These are phyloP conservation scores for Skeletonema menzelii DNA, from an alignment of 108 stramenopile genomes.

Conservation along the genomic window DNA sequence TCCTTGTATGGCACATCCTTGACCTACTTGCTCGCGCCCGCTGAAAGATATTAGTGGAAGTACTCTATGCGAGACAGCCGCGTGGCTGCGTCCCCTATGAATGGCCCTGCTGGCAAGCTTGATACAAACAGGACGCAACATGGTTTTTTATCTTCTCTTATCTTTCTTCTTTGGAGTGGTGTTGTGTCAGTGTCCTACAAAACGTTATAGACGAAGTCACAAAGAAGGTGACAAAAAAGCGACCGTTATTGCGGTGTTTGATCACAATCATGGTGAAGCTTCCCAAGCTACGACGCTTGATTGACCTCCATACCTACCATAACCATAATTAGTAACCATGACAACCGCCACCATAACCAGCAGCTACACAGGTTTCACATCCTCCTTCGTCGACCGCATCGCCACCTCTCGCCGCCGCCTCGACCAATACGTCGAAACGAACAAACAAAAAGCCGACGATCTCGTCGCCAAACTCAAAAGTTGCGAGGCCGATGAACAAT, in stretches of 20 bases:
- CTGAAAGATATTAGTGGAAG: background rate
- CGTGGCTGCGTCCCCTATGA: background rate
- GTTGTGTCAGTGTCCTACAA: too few species aligned
- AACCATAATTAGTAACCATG: background rate
- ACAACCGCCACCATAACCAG: background rate
- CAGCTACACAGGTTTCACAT: constrained; percentile 13
- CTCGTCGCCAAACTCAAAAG: constrained; percentile 12
- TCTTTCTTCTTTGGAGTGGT: too few species aligned
- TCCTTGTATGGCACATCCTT: background rate
- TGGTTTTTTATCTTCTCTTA: background rate
- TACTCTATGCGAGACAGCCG: background rate
- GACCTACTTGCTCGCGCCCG: background rate
- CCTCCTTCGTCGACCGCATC: constrained; percentile 15
- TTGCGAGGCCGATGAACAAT: constrained; percentile 12
- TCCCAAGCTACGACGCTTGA: background rate
- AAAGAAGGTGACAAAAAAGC: too few species aligned
- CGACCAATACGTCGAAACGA: constrained; percentile 8
- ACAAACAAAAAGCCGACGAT: constrained; percentile 11
- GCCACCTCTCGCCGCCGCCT: constrained; percentile 13
- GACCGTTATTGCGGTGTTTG: too few species aligned
- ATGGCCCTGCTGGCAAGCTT: background rate
- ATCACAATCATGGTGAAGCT: too few species aligned
- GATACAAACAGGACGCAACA: background rate
- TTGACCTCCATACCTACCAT: background rate
- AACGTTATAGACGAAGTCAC: too few species aligned